A percentile compares a stretch with the other conserved stretches of the same genome.
Conservation (phyloP, 441 rosid species). For the Gossypium trilobum region DNA sequence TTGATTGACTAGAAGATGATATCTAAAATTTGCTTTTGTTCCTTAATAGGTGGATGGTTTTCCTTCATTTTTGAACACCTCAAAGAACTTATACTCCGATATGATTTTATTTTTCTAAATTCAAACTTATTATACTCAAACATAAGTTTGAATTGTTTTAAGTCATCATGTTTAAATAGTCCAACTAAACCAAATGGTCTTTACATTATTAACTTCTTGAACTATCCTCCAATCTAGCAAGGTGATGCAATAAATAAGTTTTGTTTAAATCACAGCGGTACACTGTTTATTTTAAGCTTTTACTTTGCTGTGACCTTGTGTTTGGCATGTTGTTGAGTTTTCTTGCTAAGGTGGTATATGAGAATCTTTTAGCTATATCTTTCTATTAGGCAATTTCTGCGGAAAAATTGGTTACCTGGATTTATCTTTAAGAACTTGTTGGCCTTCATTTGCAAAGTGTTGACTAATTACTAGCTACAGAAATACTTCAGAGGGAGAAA, state of each 20-base stretch:
- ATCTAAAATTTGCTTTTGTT: neutral
- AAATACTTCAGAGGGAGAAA: slow-evolving; percentile 93
- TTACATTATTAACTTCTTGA: neutral
- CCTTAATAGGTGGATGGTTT: neutral
- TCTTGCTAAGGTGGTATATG: neutral
- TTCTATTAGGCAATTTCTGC: neutral
- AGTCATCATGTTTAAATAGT: neutral
- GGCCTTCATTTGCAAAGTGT: slow-evolving; percentile 22
- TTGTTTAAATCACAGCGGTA: too few relatives aligned
- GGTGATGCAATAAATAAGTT: too few relatives aligned
- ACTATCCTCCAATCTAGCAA: too few relatives aligned
- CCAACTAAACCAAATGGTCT: neutral
- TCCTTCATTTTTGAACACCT: neutral
- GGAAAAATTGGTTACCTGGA: slow-evolving; percentile 13
- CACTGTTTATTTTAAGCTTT: neutral
- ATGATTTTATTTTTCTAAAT: slow-evolving; percentile 3
- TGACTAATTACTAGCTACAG: slow-evolving; percentile 50
- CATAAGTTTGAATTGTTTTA: neutral
- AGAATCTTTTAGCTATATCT: neutral
- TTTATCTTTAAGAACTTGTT: neutral
- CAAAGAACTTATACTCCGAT: neutral
- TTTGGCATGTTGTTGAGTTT: too few relatives aligned
- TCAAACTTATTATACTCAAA: slow-evolving; percentile 1
- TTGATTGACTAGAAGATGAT: neutral
- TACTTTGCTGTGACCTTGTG: neutral